These are phyloP conservation scores for Hygrophila difformis DNA, from an alignment of 257 asterid genomes.

Conservation along the genomic window DNA sequence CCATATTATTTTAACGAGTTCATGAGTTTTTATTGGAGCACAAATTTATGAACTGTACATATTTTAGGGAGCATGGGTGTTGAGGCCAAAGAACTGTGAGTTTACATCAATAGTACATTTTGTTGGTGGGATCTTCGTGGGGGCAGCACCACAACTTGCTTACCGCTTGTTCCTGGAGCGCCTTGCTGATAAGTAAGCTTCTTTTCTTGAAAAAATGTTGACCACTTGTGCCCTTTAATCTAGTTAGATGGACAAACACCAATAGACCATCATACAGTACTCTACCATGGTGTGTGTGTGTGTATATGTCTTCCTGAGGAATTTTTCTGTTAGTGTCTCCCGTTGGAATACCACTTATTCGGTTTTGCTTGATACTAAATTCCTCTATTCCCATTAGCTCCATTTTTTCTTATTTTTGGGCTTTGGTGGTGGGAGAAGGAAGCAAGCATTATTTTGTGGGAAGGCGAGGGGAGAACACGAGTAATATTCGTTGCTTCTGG, in stretches of 20 bases:
- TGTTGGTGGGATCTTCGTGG: constrained; percentile 90
- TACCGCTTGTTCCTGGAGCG: constrained; percentile 89
- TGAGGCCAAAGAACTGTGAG: constrained; percentile 55
- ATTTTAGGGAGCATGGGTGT: constrained; percentile 86
- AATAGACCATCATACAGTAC: neutral
- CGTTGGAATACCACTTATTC: too few relatives aligned
- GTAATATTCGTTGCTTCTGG: neutral
- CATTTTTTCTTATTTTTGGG: too few relatives aligned
- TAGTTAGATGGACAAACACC: neutral
- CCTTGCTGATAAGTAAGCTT: constrained; percentile 68
- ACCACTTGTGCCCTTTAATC: neutral
- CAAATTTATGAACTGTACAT: constrained; percentile 6
- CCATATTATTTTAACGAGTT: constrained; percentile 3
- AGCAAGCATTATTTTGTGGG: too few relatives aligned
- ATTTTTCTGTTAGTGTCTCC: neutral
- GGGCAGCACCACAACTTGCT: constrained; percentile 97
- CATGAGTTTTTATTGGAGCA: constrained; percentile 3
- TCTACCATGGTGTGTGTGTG: neutral
- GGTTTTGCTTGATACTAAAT: too few relatives aligned
- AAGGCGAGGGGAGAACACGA: too few relatives aligned
- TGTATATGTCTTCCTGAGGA: neutral
- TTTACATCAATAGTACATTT: constrained; percentile 59
- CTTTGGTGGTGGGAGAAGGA: too few relatives aligned
- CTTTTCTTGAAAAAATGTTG: constrained; percentile 5
- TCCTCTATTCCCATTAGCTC: constrained; percentile 13